Evolutionary conservation across 2,329 filamentous ascomycete species (phyloP).

Genomic region (Fusarium scirpi): DNA sequence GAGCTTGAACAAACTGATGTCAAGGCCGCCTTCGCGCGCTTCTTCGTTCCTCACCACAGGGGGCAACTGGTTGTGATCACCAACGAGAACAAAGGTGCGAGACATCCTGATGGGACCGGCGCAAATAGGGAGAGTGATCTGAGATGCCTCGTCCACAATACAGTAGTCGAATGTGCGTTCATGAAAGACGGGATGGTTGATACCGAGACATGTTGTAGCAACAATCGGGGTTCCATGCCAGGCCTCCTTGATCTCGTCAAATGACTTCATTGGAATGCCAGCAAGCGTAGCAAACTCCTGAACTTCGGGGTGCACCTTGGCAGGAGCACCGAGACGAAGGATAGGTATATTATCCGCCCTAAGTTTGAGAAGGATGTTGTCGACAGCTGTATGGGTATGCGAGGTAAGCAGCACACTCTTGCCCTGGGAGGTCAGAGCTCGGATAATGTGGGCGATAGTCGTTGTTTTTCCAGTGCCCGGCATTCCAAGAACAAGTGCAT

Average conservation of each 20-base stretch:
- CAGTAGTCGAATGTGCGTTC: constrained; percentile 96
- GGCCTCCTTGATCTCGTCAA: constrained; percentile 84
- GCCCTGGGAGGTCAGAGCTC: constrained; percentile 85
- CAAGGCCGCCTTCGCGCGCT: constrained; percentile 85
- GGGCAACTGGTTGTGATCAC: constrained; percentile 95
- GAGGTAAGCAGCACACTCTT: constrained; percentile 95
- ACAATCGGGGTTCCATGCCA: constrained; percentile 92
- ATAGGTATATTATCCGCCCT: constrained; percentile 81
- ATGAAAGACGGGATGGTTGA: constrained; percentile 89
- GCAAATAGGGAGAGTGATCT: constrained; percentile 96
- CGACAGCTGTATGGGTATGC: constrained; percentile 96
- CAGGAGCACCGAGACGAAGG: constrained; percentile 84
- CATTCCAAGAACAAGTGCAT: constrained; percentile 98
- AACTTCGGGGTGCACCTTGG: constrained; percentile 90
- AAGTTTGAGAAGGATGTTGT: constrained; percentile 97
- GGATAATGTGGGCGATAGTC: constrained; percentile 97
- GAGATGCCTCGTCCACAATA: constrained; percentile 97
- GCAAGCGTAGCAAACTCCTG: constrained; percentile 86
- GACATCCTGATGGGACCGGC: constrained; percentile 94
- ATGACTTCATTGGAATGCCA: constrained; percentile 76
- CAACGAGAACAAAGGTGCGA: constrained; percentile 91
- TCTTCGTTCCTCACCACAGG: constrained; percentile 94
- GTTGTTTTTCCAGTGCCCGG: constrained; percentile 98
- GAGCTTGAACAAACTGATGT: constrained; percentile 93
- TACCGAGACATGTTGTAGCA: constrained; percentile 92